Conservation (phyloP, 768 basidiomycete genomes). For the Glaciozyma martinii region DNA sequence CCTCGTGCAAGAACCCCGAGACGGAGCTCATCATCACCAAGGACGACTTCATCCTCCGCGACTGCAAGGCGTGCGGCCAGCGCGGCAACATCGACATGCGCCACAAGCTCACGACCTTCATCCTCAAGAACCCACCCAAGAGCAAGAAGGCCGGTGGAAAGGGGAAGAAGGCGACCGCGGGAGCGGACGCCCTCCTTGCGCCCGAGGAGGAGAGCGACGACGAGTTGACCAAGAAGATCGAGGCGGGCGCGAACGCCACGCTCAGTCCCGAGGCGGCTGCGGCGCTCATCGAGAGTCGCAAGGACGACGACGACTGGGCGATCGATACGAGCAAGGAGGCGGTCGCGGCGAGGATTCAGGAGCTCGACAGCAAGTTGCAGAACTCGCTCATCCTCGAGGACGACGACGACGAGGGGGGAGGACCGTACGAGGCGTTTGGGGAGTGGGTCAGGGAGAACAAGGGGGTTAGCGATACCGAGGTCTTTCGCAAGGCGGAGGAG, state of each 20-base stretch:
- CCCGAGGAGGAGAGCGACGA: constrained; percentile 55
- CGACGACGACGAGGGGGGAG: constrained; percentile 75
- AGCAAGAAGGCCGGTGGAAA: constrained; percentile 55
- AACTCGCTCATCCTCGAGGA: constrained; percentile 56
- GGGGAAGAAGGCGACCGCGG: constrained; percentile 36
- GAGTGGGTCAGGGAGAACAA: constrained; percentile 56
- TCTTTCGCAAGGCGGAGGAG: constrained; percentile 83
- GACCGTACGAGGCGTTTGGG: constrained; percentile 73
- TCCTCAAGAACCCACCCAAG: constrained; percentile 93
- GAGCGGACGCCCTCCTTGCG: constrained; percentile 35
- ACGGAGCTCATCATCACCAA: constrained; percentile 90
- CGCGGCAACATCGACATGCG: constrained; percentile 88
- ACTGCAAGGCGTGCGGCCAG: constrained; percentile 97
- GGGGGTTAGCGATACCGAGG: constrained; percentile 50
- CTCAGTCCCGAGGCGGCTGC: constrained; percentile 24
- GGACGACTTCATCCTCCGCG: constrained; percentile 77
- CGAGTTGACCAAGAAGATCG: constrained; percentile 80
- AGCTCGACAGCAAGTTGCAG: constrained; percentile 48
- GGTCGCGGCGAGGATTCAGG: constrained; percentile 61
- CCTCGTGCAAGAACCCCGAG: constrained; percentile 97
- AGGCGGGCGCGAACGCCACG: constrained; percentile 73
- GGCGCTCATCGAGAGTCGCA: constrained; percentile 49
- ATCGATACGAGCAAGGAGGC: constrained; percentile 85
- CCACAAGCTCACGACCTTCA: constrained; percentile 92
- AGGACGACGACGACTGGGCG: constrained; percentile 71